Base-by-base conservation (phyloP, 2,329 filamentous ascomycete genomes). In the Pseudopyrenochaeta lycopersici region DNA sequence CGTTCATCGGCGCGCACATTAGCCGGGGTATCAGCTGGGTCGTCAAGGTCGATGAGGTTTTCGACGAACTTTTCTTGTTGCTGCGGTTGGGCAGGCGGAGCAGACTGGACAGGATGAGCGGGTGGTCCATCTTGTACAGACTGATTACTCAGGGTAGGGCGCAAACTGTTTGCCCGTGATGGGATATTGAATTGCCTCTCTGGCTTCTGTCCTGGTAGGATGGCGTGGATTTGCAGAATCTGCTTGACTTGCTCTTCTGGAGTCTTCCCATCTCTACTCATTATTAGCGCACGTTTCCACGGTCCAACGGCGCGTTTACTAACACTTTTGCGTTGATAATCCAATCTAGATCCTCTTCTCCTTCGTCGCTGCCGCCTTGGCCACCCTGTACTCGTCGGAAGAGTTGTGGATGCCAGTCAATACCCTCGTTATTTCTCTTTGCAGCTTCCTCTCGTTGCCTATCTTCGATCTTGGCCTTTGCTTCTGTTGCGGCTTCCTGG, bases 391-490 rank as follows among this genome's bases (percentile, higher is more conserved):
- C 89, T 42, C 80, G 79, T 55, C 92, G 85, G 82, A 99, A 99
- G 11, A 98, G 83, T 59, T 88, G 87, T 1, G 95, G 94, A 30
- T 88, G 86, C 95, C 95, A 99, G 60, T 96, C 91, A 7, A 92
- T 80, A 11, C 89, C 89, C 10, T 93, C 88, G 42, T 92, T 89
- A 29, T 85, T 85, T 66, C 95, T 85, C 68, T 86, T 86, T 15
- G 92, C 89, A 1, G 95, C 92, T 71, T 97, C 94, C 59, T 93
- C 89, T 68, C 95, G 85, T 76, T 99, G 95, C 70, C 85, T 88
- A 67, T 98, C 94, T 74, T 99, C 95, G 54, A 99, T 91, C 73
- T 90, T 90, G n/a, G 91, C 93, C 80, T 99, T 99, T 71, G 97
- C 94, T 59, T 95, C 90, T 0, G 95, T 99, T 3, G 95, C 95